These are phyloP conservation scores for Senecio squalidus DNA, from an alignment of 140 eudicot species.

Conservation along the genomic window DNA sequence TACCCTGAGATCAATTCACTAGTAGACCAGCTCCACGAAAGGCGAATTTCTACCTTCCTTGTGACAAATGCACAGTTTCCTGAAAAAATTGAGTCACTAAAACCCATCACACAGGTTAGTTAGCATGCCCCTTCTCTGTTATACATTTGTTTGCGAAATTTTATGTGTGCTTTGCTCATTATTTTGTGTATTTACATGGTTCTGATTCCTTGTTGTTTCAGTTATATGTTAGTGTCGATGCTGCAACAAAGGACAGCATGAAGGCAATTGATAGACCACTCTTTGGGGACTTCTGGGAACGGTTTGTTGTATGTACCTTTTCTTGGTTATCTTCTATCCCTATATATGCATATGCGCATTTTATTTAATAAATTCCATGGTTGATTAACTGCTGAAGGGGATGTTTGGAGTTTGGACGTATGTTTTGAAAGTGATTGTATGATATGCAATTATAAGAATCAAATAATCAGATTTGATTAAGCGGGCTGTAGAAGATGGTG, in stretches of 20 bases:
- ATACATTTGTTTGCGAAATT: neutral
- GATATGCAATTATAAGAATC: no score
- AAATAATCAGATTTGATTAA: no score
- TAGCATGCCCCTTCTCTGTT: slow-evolving; percentile 5
- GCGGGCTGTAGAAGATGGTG: neutral
- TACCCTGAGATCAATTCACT: slow-evolving; percentile 92
- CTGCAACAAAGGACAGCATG: slow-evolving; percentile 90
- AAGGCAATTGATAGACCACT: slow-evolving; percentile 99
- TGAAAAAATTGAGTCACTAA: slow-evolving; percentile 67
- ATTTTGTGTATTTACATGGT: neutral
- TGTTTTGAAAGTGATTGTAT: no score
- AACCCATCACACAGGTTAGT: slow-evolving; percentile 94
- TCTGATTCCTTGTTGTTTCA: slow-evolving; percentile 30
- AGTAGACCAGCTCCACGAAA: slow-evolving; percentile 74
- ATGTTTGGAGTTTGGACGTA: neutral
- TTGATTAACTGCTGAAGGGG: neutral
- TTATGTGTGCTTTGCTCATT: neutral
- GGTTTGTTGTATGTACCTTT: slow-evolving; percentile 59
- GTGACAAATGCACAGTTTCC: slow-evolving; percentile 99
- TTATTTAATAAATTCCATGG: neutral
- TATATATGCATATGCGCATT: neutral
- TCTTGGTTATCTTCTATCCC: neutral
- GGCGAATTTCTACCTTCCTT: slow-evolving; percentile 89
- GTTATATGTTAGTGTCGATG: slow-evolving; percentile 98
- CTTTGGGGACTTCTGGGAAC: slow-evolving; percentile 98